A percentile compares a stretch with the other conserved stretches of the same genome.
Conservation (phyloP, 495 filamentous ascomycete species). For the Thermothielavioides terrestris region DNA sequence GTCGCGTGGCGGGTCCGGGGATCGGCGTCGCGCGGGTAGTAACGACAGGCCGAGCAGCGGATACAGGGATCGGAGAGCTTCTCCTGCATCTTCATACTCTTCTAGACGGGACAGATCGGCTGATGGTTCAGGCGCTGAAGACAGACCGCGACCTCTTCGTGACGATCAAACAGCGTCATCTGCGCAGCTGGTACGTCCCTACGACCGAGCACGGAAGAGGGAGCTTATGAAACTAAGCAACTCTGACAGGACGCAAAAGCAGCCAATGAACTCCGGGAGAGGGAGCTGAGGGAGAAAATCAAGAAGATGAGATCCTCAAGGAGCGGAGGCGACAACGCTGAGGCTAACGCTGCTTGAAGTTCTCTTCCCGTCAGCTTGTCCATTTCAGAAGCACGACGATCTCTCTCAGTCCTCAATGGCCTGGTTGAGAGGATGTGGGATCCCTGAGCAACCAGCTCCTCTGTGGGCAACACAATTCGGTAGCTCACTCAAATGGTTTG, state of each 20-base stretch:
- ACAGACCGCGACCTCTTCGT: slow-evolving; percentile 35
- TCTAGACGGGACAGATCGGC: slow-evolving; percentile 43
- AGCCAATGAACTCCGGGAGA: slow-evolving; percentile 53
- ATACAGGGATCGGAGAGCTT: slow-evolving; percentile 12
- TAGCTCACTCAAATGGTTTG: neutral
- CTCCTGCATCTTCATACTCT: slow-evolving; percentile 45
- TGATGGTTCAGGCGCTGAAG: slow-evolving; percentile 56
- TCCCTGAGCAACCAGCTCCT: neutral
- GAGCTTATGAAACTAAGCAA: neutral
- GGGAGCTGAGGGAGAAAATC: slow-evolving; percentile 57
- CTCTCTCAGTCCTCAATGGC: too few species aligned
- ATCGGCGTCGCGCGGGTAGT: neutral
- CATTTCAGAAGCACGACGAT: too few species aligned
- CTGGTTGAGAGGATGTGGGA: neutral
- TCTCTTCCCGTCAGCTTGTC: too few species aligned
- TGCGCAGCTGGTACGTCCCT: slow-evolving; percentile 35
- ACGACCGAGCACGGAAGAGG: slow-evolving; percentile 14
- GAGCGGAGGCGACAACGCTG: slow-evolving; percentile 34
- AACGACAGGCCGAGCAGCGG: slow-evolving; percentile 10
- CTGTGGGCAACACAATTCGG: neutral
- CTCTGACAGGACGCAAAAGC: slow-evolving; percentile 21
- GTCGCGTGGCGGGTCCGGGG: slow-evolving; percentile 14
- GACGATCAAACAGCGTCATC: slow-evolving; percentile 22
- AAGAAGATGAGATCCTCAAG: slow-evolving; percentile 53
- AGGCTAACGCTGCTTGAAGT: slow-evolving; percentile 38